Evolutionary conservation across 331 rosid species (phyloP).

Genomic region (Rhamnella rubrinervis): DNA sequence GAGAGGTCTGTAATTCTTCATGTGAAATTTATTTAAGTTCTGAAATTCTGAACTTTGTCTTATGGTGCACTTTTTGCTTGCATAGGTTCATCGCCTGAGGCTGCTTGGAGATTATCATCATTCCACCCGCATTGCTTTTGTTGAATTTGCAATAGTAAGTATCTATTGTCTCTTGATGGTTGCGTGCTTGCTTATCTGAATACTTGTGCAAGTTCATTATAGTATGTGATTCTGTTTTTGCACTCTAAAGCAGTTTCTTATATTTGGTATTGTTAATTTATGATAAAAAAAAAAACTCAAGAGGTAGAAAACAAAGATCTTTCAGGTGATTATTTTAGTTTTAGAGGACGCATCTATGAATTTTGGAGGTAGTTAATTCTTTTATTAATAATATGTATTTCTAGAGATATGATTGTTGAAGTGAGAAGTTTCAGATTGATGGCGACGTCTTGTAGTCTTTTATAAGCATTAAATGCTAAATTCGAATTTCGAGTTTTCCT

Average conservation of each 20-base stretch:
- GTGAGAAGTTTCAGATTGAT: no score
- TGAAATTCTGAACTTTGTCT: conserved; percentile 13
- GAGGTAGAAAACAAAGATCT: neutral
- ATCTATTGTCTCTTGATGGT: conserved; percentile 12
- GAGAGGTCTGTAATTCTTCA: conserved; percentile 72
- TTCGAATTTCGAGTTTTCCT: no score
- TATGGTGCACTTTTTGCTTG: conserved; percentile 14
- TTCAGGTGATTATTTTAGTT: no score
- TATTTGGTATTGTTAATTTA: neutral
- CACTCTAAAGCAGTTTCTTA: neutral
- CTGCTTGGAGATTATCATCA: conserved; percentile 92
- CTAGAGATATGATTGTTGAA: no score
- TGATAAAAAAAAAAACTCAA: neutral
- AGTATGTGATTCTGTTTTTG: no score
- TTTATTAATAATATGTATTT: no score
- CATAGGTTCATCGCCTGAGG: conserved; percentile 85
- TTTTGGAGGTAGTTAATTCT: no score
- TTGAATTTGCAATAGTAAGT: conserved; percentile 73
- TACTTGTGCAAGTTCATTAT: neutral
- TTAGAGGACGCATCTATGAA: no score
- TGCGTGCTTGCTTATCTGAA: conserved; percentile 9
- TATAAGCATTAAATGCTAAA: no score
- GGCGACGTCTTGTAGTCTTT: no score
- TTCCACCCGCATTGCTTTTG: conserved; percentile 89
- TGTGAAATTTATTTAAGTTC: conserved; percentile 13